Base-by-base conservation (phyloP, 352 stramenopile genomes). In the Phytopythium cucurbitacearum region DNA sequence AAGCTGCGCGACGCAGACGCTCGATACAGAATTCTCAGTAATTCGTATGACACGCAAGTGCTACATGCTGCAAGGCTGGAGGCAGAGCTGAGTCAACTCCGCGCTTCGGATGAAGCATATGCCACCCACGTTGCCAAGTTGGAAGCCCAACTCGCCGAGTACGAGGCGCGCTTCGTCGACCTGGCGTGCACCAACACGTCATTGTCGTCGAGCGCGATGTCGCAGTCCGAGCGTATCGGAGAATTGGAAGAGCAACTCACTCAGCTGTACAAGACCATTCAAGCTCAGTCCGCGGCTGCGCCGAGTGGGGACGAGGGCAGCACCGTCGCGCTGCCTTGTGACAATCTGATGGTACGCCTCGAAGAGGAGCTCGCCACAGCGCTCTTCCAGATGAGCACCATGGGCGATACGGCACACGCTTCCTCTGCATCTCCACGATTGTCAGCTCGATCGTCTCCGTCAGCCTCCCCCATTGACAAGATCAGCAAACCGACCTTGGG, bases 351-450 rank as follows among this genome's bases (percentile, higher is more conserved):
- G n/a, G 61, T 62, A 8, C 63, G 58, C 5, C 48, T 69, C 13
- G 61, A 69, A 32, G 57, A 69, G 5, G 61, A 69, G 13, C 57
- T 69, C 8, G 59, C 47, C 11, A 56, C 51, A 1, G 61, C 61
- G 3, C 57, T 69, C 21, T 51, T 36, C 3, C 57, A 59, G n/a
- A 65, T 69, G 48, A 65, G 51, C 45, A 53, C 56, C 10, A 56
- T 67, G 9, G 60, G 21, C 21, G 21, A 28, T 2, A 28, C 21
- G 21, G 21, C 21, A 28, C 21, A 28, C 21, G 21, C 21, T 28
- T 28, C 21, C 21, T 28, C 21, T 28, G 21, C 21, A 2, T 28
- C 21, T 28, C 21, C 21, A 28, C 21, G 21, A 2, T 2, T 28
- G 21, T 28, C 21, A 28, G 21, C 21, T 2, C 21, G 21, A 28